Evolutionary conservation across 306 rosid species (phyloP), one percentile per base, ranked within the genome.

Genomic region (Lathyrus sativus): DNA sequence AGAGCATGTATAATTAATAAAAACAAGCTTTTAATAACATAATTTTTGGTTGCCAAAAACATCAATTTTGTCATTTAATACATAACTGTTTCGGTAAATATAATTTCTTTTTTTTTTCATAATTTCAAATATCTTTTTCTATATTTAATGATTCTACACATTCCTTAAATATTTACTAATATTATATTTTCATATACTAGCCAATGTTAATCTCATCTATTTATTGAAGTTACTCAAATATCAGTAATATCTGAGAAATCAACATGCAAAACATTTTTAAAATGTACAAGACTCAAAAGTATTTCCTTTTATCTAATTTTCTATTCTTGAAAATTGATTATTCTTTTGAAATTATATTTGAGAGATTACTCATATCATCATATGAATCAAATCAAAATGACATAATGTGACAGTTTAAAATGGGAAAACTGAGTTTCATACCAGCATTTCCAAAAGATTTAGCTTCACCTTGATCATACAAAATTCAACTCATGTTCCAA

Each of bases 401-500:
- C 39, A 12, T 35, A 38, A 0, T 24, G 3, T 54, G 35, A 22
- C 11, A 26, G 38, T 44, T 33, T 59, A 33, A 59, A n/a, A 58
- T 58, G 7, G 54, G 19, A 35, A 35, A 61, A 48, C 60, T 2
- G 41, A 50, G 9, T 1, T 18, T 35, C 1, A 43, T 29, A 43
- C n/a, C 9, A 65, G 65, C 66, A 54, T 42, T 41, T 68, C 38
- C 53, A 60, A 68, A 33, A 5, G 44, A 44, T 35, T 56, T 7
- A 31, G 60, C 37, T 38, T 11, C 22, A 2, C 33, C 6, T 62
- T 59, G 14, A 28, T 28, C 28, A 26, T 29, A 37, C 55, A 63
- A 44, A 56, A 29, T 6, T 17, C 62, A 57, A 58, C 39, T 75
- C 69, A 75, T 26, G 45, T 59, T 67, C 68, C 64, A 60, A 67